A percentile compares a stretch with the other conserved stretches of the same genome.
Evolutionary conservation across 2,329 filamentous ascomycete species (phyloP).

Genomic region (Phyllosticta citrichinensis): DNA sequence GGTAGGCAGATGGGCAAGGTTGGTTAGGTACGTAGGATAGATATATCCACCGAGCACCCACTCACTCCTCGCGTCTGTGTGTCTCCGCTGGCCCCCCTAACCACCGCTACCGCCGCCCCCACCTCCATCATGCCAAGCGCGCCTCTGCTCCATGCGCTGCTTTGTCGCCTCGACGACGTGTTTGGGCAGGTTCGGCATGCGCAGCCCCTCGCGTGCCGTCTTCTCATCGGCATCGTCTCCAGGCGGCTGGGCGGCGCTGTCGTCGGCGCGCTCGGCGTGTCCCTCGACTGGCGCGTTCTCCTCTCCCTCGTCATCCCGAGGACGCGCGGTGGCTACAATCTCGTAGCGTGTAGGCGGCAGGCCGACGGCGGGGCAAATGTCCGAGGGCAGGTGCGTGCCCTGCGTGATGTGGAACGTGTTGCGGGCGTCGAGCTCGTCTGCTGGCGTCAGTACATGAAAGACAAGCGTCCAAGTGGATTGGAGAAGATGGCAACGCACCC

Average conservation of each 20-base stretch:
- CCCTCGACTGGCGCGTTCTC: conserved; percentile 6
- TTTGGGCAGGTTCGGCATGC: conserved; percentile 5
- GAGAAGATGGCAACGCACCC: conserved; percentile 14
- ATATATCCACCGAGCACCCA: too few relatives aligned
- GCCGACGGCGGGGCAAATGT: conserved; percentile 72
- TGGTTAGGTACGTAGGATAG: too few relatives aligned
- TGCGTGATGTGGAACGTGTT: conserved; percentile 73
- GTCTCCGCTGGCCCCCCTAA: neutral
- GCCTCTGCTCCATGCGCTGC: conserved; percentile 9
- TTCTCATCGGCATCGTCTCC: neutral
- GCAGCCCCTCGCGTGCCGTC: neutral
- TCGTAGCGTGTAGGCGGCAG: conserved; percentile 26
- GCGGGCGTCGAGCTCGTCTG: conserved; percentile 57
- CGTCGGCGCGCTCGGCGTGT: neutral
- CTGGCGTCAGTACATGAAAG: neutral
- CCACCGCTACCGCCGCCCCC: neutral
- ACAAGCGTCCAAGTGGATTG: neutral
- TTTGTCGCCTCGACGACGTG: conserved; percentile 10
- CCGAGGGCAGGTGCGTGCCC: conserved; percentile 75
- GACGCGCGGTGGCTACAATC: conserved; percentile 17
- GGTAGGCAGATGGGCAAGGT: too few relatives aligned
- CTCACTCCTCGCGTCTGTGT: neutral
- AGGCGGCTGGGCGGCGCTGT: neutral
- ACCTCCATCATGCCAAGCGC: neutral
- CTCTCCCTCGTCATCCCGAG: conserved; percentile 11